phyloP scores from a whole-genome alignment of 192 early-diverging fungal genomes.

The Dimargaris xerosporica region DNA sequence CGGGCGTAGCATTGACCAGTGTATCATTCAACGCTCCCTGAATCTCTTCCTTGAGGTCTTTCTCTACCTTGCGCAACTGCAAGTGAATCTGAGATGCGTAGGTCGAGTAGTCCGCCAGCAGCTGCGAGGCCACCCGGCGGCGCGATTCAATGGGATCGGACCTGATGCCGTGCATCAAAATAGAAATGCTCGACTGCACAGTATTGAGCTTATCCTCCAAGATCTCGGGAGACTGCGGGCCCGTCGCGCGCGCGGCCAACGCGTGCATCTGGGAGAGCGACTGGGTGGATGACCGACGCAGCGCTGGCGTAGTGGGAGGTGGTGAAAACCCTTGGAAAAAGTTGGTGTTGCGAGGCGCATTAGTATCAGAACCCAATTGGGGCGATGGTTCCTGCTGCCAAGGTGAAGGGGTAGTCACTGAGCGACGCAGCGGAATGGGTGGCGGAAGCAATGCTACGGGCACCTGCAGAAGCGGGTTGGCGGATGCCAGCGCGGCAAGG shows the following conservation, averaged over 20 bases:
- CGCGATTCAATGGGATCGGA: not conserved
- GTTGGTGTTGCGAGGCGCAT: no score
- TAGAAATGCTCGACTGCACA: slow-evolving; percentile 5
- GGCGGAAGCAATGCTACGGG: no score
- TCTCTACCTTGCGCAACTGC: not conserved
- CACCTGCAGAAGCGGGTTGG: no score
- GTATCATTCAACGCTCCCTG: slow-evolving; percentile 10
- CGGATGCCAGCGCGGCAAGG: no score
- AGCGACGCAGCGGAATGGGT: no score
- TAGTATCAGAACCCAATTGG: no score
- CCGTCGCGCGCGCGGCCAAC: not conserved
- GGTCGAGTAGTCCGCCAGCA: not conserved
- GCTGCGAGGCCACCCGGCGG: not conserved
- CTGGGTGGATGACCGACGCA: slow-evolving; percentile 7
- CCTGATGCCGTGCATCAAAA: slow-evolving; percentile 3
- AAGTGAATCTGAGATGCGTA: not conserved
- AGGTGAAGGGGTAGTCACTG: no score
- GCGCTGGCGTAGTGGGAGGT: not conserved
- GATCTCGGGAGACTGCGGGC: not conserved
- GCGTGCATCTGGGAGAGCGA: slow-evolving; percentile 6
- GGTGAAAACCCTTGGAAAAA: no score
- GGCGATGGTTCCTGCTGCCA: no score
- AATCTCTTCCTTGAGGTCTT: slow-evolving; percentile 1
- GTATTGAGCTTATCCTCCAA: not conserved
- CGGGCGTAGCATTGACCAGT: not conserved